Base-by-base conservation (phyloP, 371 early-diverging fungal genomes). In the Cokeromyces recurvatus region DNA sequence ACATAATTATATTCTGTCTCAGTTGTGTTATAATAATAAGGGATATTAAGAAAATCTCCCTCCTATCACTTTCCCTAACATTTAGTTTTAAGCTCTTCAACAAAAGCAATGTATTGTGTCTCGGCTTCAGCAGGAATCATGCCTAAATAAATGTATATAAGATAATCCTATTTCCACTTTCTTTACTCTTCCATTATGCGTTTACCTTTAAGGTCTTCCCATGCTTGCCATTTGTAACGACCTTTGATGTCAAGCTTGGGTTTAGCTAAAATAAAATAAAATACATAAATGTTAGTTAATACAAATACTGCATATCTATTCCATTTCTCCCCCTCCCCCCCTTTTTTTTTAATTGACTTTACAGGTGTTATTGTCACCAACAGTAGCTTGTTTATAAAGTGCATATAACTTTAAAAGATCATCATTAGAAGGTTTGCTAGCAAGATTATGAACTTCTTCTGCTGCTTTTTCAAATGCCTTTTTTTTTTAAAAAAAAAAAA, bases 181-280 rank as follows among this genome's bases (percentile, higher is more conserved):
- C 39, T 20, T n/a, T n/a, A n/a, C n/a, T n/a, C n/a, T n/a, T n/a
- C n/a, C n/a, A n/a, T n/a, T n/a, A n/a, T n/a, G n/a, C n/a, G 27
- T 19, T 40, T 59, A 66, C 79, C 88, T 70, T 86, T 81, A 43
- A 77, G 43, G 15, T 44, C 68, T 21, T 42, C 62, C 90, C 92
- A 94, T 38, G 93, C 90, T 12, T 84, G 76, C 87, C 87, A 90
- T 80, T 94, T 94, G 57, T 79, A 79, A 62, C 79, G 82, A 46
- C 79, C 90, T 53, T 71, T 70, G 38, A 87, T 40, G 48, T 87
- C 84, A 42, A 89, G 66, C 45, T 85, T 65, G 22, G 89, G 85
- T 40, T 57, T 54, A 36, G 54, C 78, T 55, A 43, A 35, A n/a
- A n/a, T n/a, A n/a, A n/a, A n/a, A n/a, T n/a, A n/a, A n/a, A n/a